Percentiles rank a stretch among this genome's conserved stretches.
These are phyloP conservation scores for Trichoderma harzianum DNA, from an alignment of 2,329 filamentous ascomycete species.

Conservation along the genomic window DNA sequence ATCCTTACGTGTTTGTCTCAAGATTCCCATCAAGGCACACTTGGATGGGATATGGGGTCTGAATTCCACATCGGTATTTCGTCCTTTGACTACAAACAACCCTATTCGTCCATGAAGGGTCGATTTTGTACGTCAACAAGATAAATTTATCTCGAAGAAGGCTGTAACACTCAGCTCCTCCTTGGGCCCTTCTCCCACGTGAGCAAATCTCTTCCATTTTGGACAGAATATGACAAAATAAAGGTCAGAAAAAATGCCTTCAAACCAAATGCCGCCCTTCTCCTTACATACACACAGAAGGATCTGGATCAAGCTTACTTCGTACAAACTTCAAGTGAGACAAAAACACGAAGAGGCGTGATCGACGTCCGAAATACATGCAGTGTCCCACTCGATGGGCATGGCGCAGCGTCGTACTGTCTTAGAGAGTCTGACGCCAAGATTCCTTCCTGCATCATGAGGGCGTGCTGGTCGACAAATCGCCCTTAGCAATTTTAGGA, in stretches of 20 bases:
- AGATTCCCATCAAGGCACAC: not conserved
- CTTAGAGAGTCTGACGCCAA: not conserved
- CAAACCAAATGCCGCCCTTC: not conserved
- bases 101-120: not conserved
- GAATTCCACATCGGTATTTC: not conserved
- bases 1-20: not conserved
- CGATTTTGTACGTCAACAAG: not conserved
- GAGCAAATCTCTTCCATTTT: not conserved
- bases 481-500: not conserved
- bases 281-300: not conserved
- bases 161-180: not conserved
- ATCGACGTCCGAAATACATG: not conserved
- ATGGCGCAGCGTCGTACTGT: not conserved
- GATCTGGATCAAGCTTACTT: not conserved
- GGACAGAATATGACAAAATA: not conserved
- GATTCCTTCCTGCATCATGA: not conserved
- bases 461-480: not conserved
- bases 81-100: not conserved
- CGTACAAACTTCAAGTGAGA: not conserved
- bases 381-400: not conserved
- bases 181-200: not conserved
- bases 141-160: not conserved
- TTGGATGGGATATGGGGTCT: not conserved
- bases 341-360: not conserved
- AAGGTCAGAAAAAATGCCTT: not conserved